Evolutionary conservation across 2,329 filamentous ascomycete species (phyloP), one percentile per base, ranked within the genome.

Genomic region (Pseudocercospora pini-densiflorae): DNA sequence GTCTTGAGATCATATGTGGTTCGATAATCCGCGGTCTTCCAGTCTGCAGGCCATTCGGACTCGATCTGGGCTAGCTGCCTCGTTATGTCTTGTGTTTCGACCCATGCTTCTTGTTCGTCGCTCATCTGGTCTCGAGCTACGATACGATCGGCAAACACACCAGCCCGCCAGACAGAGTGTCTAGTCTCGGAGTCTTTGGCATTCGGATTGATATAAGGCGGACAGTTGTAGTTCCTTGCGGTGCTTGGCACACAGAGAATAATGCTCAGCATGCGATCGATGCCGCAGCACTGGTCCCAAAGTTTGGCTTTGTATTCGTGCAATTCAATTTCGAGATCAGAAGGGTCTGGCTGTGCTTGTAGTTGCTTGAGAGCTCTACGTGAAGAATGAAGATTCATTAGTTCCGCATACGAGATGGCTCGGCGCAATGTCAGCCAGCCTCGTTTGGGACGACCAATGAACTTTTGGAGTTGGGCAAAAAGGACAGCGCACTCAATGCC

Each of bases 231-330:
- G 55, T 60, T 64, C 29, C 36, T 54, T 24, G 55, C 40, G 6
- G 62, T 19, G 36, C 27, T 64, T 9, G 62, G 62, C 6, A 59
- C 31, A 29, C 62, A 45, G 16, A 64, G 62, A 19, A 64, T 24
- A 9, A 64, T 43, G 36, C 62, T 60, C 2, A 64, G 43, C 16
- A 60, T 29, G 16, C 62, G 62, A 19, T 64, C 62, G 12, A 64
- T 36, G 36, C 36, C 62, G 55, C 66, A 31, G 68, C 72, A 49
- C 21, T 68, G 54, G 62, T 66, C 21, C 61, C 54, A 51, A 66
- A 64, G 10, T 64, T 70, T 62, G 67, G 69, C n/a, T 66, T 66
- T 59, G 61, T 59, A 24, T 58, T 59, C 14, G 23, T 60, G 40
- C 4, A 27, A 12, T 2, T 60, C 55, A 19, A 9, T 16, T 27